Conservation (phyloP, 139 green algal genomes). For the Chlorella sp. region DNA sequence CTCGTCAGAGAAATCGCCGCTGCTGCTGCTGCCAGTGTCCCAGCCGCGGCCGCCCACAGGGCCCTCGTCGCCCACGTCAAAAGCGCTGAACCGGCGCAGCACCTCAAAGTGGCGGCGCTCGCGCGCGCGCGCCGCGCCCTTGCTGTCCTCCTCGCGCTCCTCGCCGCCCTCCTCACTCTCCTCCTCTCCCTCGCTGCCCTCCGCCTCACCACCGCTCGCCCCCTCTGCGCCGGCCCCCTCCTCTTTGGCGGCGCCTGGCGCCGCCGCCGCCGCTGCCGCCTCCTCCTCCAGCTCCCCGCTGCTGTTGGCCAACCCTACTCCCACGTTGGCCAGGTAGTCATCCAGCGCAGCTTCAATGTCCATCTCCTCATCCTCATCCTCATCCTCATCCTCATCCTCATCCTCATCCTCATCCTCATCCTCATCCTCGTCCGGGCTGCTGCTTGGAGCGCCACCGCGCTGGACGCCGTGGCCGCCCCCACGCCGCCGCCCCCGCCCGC, state of each 20-base stretch:
- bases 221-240: no score
- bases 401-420: neutral
- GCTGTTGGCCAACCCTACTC: no score
- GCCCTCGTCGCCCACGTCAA: conserved; percentile 27
- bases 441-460: no score
- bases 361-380: neutral
- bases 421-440: neutral
- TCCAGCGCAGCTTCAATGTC: no score
- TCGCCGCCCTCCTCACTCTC: neutral
- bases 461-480: no score
- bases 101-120: conserved; percentile 18
- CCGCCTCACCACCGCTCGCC: no score
- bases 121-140: neutral
- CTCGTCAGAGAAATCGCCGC: neutral
- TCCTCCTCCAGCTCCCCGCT: no score
- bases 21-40: conserved; percentile 3
- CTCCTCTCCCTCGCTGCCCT: no score
- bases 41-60: conserved; percentile 9
- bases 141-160: conserved; percentile 13
- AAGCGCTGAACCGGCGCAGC: conserved; percentile 8
- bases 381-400: neutral
- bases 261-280: neutral
- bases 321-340: conserved; percentile 15
- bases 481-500: no score
- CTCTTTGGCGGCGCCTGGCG: neutral